Evolutionary conservation across 2,329 filamentous ascomycete genomes (phyloP), one percentile per base, ranked within the genome.

Genomic region (Helotiales sp.): DNA sequence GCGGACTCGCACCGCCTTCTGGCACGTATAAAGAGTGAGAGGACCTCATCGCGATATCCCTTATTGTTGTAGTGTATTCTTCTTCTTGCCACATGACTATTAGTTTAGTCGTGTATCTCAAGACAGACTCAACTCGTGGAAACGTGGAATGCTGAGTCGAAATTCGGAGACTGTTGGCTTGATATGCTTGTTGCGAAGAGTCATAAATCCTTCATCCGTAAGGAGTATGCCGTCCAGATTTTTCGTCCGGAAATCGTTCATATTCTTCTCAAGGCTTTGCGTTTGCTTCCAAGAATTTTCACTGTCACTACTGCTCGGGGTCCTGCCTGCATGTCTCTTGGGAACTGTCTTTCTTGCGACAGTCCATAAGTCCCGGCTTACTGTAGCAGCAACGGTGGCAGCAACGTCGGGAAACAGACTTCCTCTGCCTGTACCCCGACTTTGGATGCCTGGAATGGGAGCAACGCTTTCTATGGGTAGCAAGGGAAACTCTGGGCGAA

Each of bases 201-300:
- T n/a, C 19, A 48, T 27, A 24, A 47, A 54, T 12, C 47, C 52
- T 10, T 44, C 22, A 12, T 44, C 40, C 22, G 42, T 17, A 22
- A 54, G 10, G 17, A 33, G 52, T 12, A 54, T 54, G 5, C 52
- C 52, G 17, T 31, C 52, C 5, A 54, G 30, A 38, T 33, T 22
- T 24, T 33, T 47, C 13, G 52, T 34, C 15, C 52, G 52, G 31
- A 42, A 54, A 24, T 54, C 29, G 24, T 54, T 54, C 52, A 54
- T 25, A 27, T 22, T 24, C 29, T 42, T 36, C 31, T 54, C 52
- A 17, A 54, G 52, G 10, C 29, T 47, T 25, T 54, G 40, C 25
- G 40, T 31, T 25, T 54, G 29, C 19, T 54, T 54, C 52, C 52
- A 54, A 30, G 52, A 54, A 10, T 54, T 15, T 30, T 44, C 52